Base-by-base conservation (phyloP, 192 early-diverging fungal genomes). In the Gamsiella multidivaricata region DNA sequence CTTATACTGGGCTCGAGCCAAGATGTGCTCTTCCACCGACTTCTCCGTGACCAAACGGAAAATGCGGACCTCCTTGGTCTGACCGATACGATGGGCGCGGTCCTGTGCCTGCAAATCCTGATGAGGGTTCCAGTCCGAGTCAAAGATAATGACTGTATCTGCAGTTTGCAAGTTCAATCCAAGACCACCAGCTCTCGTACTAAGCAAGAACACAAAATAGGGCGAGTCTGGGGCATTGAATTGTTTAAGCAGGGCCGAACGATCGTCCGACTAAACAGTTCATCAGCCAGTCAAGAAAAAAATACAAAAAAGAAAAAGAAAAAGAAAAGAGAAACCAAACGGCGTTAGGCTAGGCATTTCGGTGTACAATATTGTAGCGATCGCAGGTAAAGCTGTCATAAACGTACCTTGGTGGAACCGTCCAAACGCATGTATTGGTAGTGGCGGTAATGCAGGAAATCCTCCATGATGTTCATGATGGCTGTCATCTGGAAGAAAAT, bases 91-190 rank as follows among this genome's bases (percentile, higher is more conserved):
- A 85, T 99, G 97, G 6, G 98, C 98, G 81, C 98, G 96, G 88
- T 98, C 98, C 83, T 97, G 97, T 5, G 98, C 98, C 84, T 99
- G 98, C 49, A 97, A 86, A 86, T 99, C 98, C 67, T 96, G 94
- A 79, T 97, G 96, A 39, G 98, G 98, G 78, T 98, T 98, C 96
- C 97, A 99, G 81, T 99, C 98, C 20, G 93, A 94, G 83, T 99
- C 98, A 73, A 94, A 99, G 64, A 98, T 96, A 46, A 99, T 92
- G 25, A 99, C 98, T 1, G 98, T 99, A 80, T 98, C 98, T 17
- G 98, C 96, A 17, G 94, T 91, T 79, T 97, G 96, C 80, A 98
- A 83, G 69, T 98, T 98, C 28, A 98, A 84, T 73, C 97, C 97
- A 49, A 97, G 85, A 55, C 98, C 98, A 74, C 98, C 98, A 37